Percentiles rank a stretch among this genome's conserved stretches.
Evolutionary conservation across 345 rosid species (phyloP).

Genomic region (rapeseed (Brassica napus)): DNA sequence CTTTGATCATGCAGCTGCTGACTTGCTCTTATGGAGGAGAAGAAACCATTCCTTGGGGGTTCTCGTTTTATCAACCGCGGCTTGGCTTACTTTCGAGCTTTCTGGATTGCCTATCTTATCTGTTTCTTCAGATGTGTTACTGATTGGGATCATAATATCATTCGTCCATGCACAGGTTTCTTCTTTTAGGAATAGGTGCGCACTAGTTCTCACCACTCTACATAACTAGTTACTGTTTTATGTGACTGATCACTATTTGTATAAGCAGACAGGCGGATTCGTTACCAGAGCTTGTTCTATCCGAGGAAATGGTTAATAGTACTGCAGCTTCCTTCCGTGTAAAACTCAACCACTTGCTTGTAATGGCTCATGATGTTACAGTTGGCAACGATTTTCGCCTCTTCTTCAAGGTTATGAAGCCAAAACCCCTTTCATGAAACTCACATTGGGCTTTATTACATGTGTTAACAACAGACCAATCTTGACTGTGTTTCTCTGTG

Average conservation of each 20-base stretch:
- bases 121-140: conserved; percentile 74
- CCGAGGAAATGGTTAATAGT: conserved; percentile 83
- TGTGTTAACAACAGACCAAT: conserved; percentile 1
- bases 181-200: conserved; percentile 60
- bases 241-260: not conserved
- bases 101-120: conserved; percentile 81
- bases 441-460: not conserved
- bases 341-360: conserved; percentile 70
- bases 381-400: conserved; percentile 80
- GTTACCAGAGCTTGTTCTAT: conserved; percentile 72
- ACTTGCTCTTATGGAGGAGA: conserved; percentile 77
- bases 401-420: conserved; percentile 63
- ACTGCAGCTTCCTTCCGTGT: conserved; percentile 84
- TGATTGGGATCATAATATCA: conserved; percentile 55
- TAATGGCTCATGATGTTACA: conserved; percentile 85
- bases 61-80: conserved; percentile 70
- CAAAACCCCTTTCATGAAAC: not conserved
- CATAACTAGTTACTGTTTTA: not conserved
- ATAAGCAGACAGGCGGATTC: conserved; percentile 39
- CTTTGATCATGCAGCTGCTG: conserved; percentile 56
- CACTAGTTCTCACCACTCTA: not conserved
- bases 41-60: conserved; percentile 59
- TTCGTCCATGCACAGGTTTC: conserved; percentile 62
- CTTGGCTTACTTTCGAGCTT: conserved; percentile 75
- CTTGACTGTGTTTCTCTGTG: conserved; percentile 10